Evolutionary conservation across 140 eudicot species (phyloP).

Genomic region (Oenanthe javanica): DNA sequence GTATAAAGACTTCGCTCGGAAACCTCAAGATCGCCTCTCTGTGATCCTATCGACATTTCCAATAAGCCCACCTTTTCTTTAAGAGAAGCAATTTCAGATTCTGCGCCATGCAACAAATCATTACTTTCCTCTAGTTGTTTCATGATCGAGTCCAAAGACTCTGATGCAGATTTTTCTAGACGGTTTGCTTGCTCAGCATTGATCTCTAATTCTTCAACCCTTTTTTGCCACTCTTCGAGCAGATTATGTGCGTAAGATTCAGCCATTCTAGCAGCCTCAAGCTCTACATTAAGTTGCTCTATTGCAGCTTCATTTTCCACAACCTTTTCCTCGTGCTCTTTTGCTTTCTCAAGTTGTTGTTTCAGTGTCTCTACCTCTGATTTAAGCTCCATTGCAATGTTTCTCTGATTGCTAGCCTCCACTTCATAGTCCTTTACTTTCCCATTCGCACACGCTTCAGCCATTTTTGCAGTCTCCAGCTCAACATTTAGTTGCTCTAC

Average conservation of each 20-base stretch:
- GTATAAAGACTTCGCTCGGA: slow-evolving; percentile 35
- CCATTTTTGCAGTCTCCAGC: slow-evolving; percentile 4
- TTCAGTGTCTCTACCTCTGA: slow-evolving; percentile 41
- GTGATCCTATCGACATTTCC: slow-evolving; percentile 62
- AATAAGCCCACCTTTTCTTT: slow-evolving; percentile 77
- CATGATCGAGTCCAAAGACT: slow-evolving; percentile 71
- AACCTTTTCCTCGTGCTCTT: slow-evolving; percentile 43
- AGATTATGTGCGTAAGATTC: slow-evolving; percentile 71
- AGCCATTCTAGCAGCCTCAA: slow-evolving; percentile 88
- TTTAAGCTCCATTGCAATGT: slow-evolving; percentile 26
- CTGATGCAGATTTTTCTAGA: slow-evolving; percentile 75
- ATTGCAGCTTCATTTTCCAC: slow-evolving; percentile 47
- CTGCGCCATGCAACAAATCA: slow-evolving; percentile 55
- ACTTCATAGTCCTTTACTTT: slow-evolving; percentile 18
- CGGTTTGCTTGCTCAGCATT: slow-evolving; percentile 66
- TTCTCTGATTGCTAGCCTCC: slow-evolving; percentile 32
- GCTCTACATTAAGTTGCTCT: slow-evolving; percentile 72
- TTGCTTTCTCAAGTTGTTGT: slow-evolving; percentile 52
- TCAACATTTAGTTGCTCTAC: background rate
- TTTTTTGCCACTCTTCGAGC: slow-evolving; percentile 72
- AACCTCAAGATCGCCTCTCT: slow-evolving; percentile 71
- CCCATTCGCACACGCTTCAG: slow-evolving; percentile 9
- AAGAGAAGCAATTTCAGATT: slow-evolving; percentile 60
- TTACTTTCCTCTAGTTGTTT: slow-evolving; percentile 68
- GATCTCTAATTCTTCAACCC: slow-evolving; percentile 61